Conservation (phyloP, 129 eudicot genomes). For the Tagetes erecta region DNA sequence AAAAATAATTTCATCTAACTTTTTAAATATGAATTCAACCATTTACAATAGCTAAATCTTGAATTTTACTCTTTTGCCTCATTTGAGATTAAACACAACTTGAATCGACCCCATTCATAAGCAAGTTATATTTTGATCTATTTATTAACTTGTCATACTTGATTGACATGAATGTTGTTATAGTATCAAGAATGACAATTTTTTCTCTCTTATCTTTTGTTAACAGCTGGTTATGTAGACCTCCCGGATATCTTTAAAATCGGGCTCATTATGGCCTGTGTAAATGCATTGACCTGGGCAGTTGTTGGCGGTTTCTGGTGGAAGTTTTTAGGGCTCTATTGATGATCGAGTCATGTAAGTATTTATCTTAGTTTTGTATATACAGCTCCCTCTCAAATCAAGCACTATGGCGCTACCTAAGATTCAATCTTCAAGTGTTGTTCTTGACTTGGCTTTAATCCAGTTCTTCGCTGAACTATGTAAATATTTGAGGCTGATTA, state of each 20-base stretch:
- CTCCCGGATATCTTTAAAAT: slow-evolving; percentile 66
- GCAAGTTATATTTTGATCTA: neutral
- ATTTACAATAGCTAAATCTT: neutral
- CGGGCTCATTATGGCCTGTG: slow-evolving; percentile 57
- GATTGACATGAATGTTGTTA: neutral
- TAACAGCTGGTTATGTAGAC: slow-evolving; percentile 71
- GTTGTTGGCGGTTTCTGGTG: slow-evolving; percentile 71
- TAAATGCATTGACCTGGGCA: slow-evolving; percentile 50
- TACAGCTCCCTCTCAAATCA: slow-evolving; percentile 2
- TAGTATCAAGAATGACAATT: slow-evolving; percentile 21
- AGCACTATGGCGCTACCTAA: slow-evolving; percentile 7
- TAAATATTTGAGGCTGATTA: neutral
- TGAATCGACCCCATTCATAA: neutral
- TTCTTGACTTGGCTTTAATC: neutral
- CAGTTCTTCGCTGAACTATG: neutral
- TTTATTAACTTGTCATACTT: neutral
- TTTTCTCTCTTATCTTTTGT: slow-evolving; percentile 19
- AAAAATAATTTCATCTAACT: neutral
- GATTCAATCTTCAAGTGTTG: slow-evolving; percentile 5
- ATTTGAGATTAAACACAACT: neutral
- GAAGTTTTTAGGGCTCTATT: slow-evolving; percentile 72
- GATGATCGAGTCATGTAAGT: slow-evolving; percentile 32
- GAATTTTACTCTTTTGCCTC: neutral
- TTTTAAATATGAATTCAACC: neutral
- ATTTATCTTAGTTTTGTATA: slow-evolving; percentile 6